A percentile compares a stretch with the other conserved stretches of the same genome.
Conservation (phyloP, 1,284 basidiomycete genomes). For the Porodaedalea pini region DNA sequence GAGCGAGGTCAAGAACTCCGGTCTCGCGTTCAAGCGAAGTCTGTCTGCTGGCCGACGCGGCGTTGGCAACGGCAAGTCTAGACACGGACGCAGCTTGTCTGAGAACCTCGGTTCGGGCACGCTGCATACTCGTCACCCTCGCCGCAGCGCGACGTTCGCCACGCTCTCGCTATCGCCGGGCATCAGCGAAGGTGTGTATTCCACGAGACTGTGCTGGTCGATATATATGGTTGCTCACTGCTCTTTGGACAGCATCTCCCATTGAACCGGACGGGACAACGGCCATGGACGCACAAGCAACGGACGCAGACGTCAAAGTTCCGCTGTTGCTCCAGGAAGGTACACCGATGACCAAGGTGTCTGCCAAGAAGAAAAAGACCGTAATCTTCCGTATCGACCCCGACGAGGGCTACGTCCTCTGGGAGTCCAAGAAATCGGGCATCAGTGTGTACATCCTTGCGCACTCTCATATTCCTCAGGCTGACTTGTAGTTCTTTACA, state of each 20-base stretch:
- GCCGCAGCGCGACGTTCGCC: constrained; percentile 2
- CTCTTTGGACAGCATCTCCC: neutral
- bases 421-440: constrained; percentile 76
- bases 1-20: constrained; percentile 27
- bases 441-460: constrained; percentile 53
- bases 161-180: constrained; percentile 8
- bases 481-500: constrained; percentile 29
- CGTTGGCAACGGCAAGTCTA: constrained; percentile 3
- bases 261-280: neutral
- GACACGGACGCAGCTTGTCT: constrained; percentile 8
- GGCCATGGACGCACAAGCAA: neutral
- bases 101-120: constrained; percentile 1
- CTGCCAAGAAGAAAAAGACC: constrained; percentile 77
- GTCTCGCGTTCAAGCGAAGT: constrained; percentile 25
- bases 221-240: neutral
- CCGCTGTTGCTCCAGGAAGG: constrained; percentile 56
- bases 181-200: constrained; percentile 17
- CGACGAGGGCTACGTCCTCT: constrained; percentile 78
- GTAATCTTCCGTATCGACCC: constrained; percentile 74
- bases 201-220: neutral
- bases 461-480: neutral
- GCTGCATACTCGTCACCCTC: neutral
- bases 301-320: constrained; percentile 31
- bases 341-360: constrained; percentile 83
- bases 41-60: constrained; percentile 24